A percentile compares a stretch with the other conserved stretches of the same genome.
Conservation (phyloP, 2,329 filamentous ascomycete species). For the Clonostachys chloroleuca region DNA sequence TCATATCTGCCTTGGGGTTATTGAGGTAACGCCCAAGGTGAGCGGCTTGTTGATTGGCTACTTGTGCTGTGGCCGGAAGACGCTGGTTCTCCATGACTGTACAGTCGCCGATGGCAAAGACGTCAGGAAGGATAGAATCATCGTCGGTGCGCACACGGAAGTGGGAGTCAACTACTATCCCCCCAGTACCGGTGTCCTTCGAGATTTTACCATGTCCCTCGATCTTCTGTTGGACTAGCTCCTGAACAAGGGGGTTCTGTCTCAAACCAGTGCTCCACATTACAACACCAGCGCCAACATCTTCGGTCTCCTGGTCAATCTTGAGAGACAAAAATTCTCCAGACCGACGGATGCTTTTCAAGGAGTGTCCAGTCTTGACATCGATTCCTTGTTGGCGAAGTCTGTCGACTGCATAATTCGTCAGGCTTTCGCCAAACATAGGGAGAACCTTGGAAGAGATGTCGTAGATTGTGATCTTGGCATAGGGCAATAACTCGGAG, state of each 20-base stretch:
- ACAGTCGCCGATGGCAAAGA: slow-evolving; percentile 71
- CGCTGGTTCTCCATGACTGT: slow-evolving; percentile 51
- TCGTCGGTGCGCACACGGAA: slow-evolving; percentile 49
- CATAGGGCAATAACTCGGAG: slow-evolving; percentile 53
- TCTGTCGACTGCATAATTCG: slow-evolving; percentile 64
- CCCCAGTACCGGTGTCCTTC: slow-evolving; percentile 51
- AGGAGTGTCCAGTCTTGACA: slow-evolving; percentile 68
- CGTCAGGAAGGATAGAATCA: slow-evolving; percentile 48
- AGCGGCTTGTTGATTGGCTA: slow-evolving; percentile 68
- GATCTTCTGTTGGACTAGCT: slow-evolving; percentile 42
- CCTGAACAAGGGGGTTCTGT: slow-evolving; percentile 69
- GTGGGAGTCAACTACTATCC: slow-evolving; percentile 59
- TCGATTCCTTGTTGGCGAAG: slow-evolving; percentile 64
- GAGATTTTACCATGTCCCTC: slow-evolving; percentile 19
- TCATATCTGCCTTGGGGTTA: slow-evolving; percentile 30
- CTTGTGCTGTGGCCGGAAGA: slow-evolving; percentile 70
- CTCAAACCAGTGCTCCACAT: slow-evolving; percentile 75
- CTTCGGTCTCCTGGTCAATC: slow-evolving; percentile 61
- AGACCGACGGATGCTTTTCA: slow-evolving; percentile 47
- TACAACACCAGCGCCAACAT: slow-evolving; percentile 66
- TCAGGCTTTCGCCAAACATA: slow-evolving; percentile 72
- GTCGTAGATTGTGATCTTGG: slow-evolving; percentile 72
- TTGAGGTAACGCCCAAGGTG: slow-evolving; percentile 67
- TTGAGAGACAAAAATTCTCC: slow-evolving; percentile 51
- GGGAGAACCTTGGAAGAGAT: slow-evolving; percentile 71